Evolutionary conservation across 306 rosid genomes (phyloP), one percentile per base, ranked within the genome.

Genomic region (Quillaja saponaria): DNA sequence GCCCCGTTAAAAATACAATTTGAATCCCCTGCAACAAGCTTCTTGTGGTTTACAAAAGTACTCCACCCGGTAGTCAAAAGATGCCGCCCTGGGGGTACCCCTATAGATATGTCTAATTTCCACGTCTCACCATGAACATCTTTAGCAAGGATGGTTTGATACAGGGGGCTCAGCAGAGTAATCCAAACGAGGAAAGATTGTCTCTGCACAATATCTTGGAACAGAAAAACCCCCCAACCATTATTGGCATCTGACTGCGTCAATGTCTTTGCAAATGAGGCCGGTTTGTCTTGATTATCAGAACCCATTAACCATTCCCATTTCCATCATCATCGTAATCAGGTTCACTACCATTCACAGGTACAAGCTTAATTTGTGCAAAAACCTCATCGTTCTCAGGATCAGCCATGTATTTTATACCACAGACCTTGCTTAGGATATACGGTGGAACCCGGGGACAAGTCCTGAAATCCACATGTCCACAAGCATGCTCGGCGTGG

Each of bases 11-110:
- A 33, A 94, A 94, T 66, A 94, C 95, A 28, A 94, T 85, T n/a
- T 0, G 97, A 87, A 40, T 94, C 99, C 35, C 99, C 99, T 0
- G 97, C 96, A 38, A 89, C 80, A 11, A 94, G 97, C 84, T 81
- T 94, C 78, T 94, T 94, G 10, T 86, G 90, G 75, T 89, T 89
- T 48, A 94, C 99, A 75, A 94, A 94, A 48, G 82, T 85, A 78
- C 95, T 89, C 99, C 99, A 94, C 1, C 99, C 99, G 0, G 99
- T 94, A 0, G 99, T 94, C 87, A 94, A 83, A 13, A 94, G 83
- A 73, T 94, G 97, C 63, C 99, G 76, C 84, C 84, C 96, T 39
- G 0, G 99, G 99, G 5, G 97, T 94, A 72, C 99, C 99, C 64
- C 99, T 55, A 44, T 94, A 94, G 33, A 94, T 89, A 63, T 94